Conservation (phyloP, 441 rosid genomes). For the Geranium incanum region DNA sequence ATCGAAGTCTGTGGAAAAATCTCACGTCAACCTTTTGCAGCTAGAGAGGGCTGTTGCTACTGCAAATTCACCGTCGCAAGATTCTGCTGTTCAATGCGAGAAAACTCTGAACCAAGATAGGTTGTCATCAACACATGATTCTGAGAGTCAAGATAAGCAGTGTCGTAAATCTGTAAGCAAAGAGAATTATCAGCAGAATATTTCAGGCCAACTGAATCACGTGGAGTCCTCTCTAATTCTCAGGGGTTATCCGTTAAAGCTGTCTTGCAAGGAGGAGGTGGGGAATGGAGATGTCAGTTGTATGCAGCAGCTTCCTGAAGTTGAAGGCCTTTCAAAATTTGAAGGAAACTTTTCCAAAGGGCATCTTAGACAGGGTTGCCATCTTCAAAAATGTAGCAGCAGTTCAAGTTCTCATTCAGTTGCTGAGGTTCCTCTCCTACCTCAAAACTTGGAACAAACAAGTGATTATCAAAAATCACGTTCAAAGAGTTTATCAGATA, state of each 20-base stretch:
- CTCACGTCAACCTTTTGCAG: conserved; percentile 24
- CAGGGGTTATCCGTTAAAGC: conserved; percentile 37
- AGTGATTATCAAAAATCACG: conserved; percentile 32
- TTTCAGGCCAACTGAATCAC: conserved; percentile 27
- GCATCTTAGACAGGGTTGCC: conserved; percentile 36
- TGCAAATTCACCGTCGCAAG: conserved; percentile 23
- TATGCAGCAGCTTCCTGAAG: conserved; percentile 25
- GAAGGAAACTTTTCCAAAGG: conserved; percentile 25
- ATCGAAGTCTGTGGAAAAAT: conserved; percentile 30
- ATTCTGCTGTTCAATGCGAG: conserved; percentile 30
- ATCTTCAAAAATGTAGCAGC: conserved; percentile 51
- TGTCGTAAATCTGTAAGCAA: conserved; percentile 23
- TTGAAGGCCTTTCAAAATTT: conserved; percentile 29
- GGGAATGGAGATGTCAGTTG: conserved; percentile 30
- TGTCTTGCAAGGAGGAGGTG: conserved; percentile 34
- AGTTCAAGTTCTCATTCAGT: conserved; percentile 31
- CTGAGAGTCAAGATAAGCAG: conserved; percentile 25
- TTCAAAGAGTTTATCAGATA: conserved; percentile 38
- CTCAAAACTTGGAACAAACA: conserved; percentile 29
- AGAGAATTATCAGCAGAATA: conserved; percentile 28
- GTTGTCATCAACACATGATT: conserved; percentile 32
- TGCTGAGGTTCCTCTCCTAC: conserved; percentile 36
- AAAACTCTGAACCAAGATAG: conserved; percentile 29
- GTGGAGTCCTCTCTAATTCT: conserved; percentile 35
- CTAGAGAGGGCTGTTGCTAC: conserved; percentile 27